Evolutionary conservation across 192 early-diverging fungal species (phyloP), one percentile per base, ranked within the genome.

Genomic region (Mortierella hygrophila): DNA sequence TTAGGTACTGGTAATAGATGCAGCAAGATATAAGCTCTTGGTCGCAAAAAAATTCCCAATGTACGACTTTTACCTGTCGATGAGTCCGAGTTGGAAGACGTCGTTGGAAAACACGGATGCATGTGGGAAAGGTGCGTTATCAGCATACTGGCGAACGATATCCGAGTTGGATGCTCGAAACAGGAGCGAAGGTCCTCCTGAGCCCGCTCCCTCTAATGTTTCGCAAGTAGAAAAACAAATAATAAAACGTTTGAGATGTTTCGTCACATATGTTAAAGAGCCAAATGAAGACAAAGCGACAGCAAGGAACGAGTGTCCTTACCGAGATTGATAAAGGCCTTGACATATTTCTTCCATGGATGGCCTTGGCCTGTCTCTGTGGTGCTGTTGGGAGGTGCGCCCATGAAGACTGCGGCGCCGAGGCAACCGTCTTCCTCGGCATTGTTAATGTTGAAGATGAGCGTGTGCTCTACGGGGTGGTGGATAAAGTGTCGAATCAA

Each of bases 381-480:
- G 0, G 79, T 78, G 52, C 79, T 81, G 60, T 86, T 80, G 10
- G 57, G 68, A 46, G 76, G 76, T 3, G 84, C 84, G 6, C 84
- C 84, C 38, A 93, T 91, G 81, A 95, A 93, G 5, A 90, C 75
- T 23, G 80, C 80, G 4, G 94, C 93, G 8, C 94, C 94, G 75
- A 90, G 80, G 16, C 90, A 80, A 1, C 94, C 94, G 72, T 77
- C 87, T 78, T 95, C 94, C 76, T 95, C 94, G 65, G 91, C 91
- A 79, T 94, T 94, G 89, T 95, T 94, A 47, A 95, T 88, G 82
- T 92, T 90, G 75, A 95, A 92, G 16, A 95, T 84, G 68, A 95
- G 79, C 0, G 92, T 91, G 52, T 94, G 90, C 32, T 92, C 84
- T 11, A 90, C 89, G 26, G 93, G 94, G 68, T 90, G 88, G 20